phyloP scores from a whole-genome alignment of 352 stramenopile genomes.

The Albugo candida region DNA sequence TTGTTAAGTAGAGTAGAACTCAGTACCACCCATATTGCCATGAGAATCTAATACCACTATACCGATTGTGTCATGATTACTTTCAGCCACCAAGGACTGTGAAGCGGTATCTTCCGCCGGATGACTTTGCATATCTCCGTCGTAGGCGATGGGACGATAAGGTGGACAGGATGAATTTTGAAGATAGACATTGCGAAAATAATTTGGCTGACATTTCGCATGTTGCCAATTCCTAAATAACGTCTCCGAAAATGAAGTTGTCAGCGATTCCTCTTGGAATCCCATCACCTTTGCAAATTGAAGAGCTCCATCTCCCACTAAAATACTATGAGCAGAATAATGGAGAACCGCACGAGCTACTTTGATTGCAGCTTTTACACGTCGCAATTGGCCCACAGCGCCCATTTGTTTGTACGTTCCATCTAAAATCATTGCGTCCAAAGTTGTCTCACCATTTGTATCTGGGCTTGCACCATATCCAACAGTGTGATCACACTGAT shows the following conservation, averaged over 20 bases:
- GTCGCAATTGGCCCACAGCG: conserved; percentile 55
- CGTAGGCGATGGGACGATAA: conserved; percentile 26
- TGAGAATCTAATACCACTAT: conserved; percentile 53
- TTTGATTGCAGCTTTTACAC: conserved; percentile 64
- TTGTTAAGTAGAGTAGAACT: not conserved
- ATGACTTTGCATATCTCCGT: not conserved
- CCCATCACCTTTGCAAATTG: conserved; percentile 83
- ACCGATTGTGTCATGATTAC: conserved; percentile 84
- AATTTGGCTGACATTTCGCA: conserved; percentile 77
- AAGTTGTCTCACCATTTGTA: conserved; percentile 65
- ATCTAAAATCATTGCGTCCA: conserved; percentile 85
- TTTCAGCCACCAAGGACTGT: conserved; percentile 19
- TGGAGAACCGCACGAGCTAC: conserved; percentile 76
- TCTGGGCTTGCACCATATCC: conserved; percentile 79
- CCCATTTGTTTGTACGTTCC: conserved; percentile 70
- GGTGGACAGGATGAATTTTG: conserved; percentile 61
- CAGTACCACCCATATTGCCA: conserved; percentile 38
- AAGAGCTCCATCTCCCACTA: conserved; percentile 70
- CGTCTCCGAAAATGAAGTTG: conserved; percentile 32
- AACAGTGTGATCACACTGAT: conserved; percentile 79
- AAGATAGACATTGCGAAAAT: conserved; percentile 56
- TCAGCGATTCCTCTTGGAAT: conserved; percentile 51
- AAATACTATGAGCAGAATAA: conserved; percentile 74
- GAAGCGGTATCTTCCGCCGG: not conserved
- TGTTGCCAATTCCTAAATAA: conserved; percentile 34